Evolutionary conservation across 306 rosid genomes (phyloP), one percentile per base, ranked within the genome.

Genomic region (Prinsepia uniflora): DNA sequence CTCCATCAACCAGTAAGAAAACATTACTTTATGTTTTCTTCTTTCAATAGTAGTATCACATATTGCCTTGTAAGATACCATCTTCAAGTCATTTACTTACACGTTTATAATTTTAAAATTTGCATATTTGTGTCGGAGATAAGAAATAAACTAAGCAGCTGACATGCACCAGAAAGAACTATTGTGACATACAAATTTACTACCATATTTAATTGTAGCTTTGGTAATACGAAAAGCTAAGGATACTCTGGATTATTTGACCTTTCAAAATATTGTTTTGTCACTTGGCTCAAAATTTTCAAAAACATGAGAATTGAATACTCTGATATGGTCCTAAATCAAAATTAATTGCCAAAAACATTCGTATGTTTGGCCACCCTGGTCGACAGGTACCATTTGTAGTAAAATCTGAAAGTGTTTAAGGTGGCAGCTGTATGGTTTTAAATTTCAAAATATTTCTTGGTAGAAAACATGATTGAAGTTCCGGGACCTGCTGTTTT

Each of bases 1-100:
- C 73, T 91, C 99, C 73, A 85, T 81, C 72, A 94, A 94, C 80
- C 90, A 81, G 99, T 94, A 87, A 75, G 91, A 64, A 72, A 66
- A 75, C 50, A 5, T 48, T 57, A 47, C 13, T 0, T 50, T 42
- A 41, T 52, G 14, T 42, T 39, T 7, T 13, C 56, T 76, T 66
- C 46, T 61, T n/a, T 8, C 1, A 24, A 54, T 40, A 40, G 34
- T 15, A 22, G 41, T 34, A 22, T 7, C 13, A 57, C 20, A 20
- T 18, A 42, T 30, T 30, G 3, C 41, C 55, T 57, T 11, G 15
- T 34, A 10, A n/a, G n/a, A 2, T 47, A 47, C 15, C 19, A 14
- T 18, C 13, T 59, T 6, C 5, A 34, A 17, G 36, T 30, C 6
- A 19, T 59, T 30, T 30, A 30, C 43, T 30, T 59, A 18, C 4